Base-by-base conservation (phyloP, 1,139 yeast species). In the Eremothecium gossypii region DNA sequence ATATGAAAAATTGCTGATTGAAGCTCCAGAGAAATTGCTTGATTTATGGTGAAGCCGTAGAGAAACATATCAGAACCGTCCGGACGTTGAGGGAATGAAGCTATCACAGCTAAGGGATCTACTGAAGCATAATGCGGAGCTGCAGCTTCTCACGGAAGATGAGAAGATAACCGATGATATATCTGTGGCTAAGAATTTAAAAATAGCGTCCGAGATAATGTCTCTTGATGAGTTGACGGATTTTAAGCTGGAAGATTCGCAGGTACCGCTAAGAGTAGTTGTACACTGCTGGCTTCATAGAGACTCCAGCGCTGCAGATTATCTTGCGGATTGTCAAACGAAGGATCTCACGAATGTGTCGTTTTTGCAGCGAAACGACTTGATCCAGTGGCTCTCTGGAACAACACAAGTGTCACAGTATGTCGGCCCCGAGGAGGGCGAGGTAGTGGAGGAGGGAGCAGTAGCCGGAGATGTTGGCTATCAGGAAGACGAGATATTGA, bases 311-410 rank as follows among this genome's bases (percentile, higher is more conserved):
- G 83, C 87, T 41, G 81, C 95, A 9, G 95, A 87, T 45, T 89
- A 91, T 58, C 75, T 86, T 49, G 74, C 79, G 20, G 79, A 75
- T 41, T 84, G 96, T 52, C 79, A 78, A 49, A 75, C 74, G 42
- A 67, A 73, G 40, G 74, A 76, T 3, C 71, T 89, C 33, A 70
- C 77, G 3, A 85, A 85, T 51, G 76, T 93, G 61, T 79, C 86
- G 48, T 89, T 91, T 58, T 67, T 85, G 61, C 95, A 86, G 51
- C 80, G 94, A 63, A 80, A 89, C 3, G 96, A 89, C 57, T 71
- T 91, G 49, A 71, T 80, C 41, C 75, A 86, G 14, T 87, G 93
- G 89, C 70, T 89, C 45, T 73, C 73, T 47, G 95, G 95, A 3
- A 71, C 77, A 27, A 68, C 76, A 7, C 78, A 73, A 36, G 64